phyloP scores from a whole-genome alignment of 192 early-diverging fungal genomes.

The Mortierella hygrophila region DNA sequence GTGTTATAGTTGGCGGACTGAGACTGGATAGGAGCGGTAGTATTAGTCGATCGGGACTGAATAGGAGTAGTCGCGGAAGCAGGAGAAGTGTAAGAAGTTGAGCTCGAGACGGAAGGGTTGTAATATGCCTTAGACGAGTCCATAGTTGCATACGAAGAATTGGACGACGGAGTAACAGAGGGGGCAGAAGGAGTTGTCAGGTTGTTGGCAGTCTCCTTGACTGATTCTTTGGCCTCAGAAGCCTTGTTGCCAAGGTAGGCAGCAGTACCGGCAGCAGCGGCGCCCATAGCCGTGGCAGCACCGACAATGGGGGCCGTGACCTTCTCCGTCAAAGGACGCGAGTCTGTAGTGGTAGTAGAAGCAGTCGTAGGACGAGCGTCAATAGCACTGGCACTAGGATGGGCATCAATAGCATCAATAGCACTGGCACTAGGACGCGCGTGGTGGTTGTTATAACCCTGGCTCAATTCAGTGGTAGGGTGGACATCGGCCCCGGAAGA shows the following conservation, averaged over 20 bases:
- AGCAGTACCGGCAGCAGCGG: constrained; percentile 13
- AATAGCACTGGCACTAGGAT: neutral
- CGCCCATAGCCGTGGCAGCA: constrained; percentile 4
- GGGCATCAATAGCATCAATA: neutral
- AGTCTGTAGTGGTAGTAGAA: neutral
- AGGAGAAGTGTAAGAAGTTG: neutral
- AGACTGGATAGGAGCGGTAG: neutral
- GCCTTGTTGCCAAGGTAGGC: constrained; percentile 11
- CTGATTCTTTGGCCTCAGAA: neutral
- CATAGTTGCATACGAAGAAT: neutral
- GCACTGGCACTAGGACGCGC: neutral
- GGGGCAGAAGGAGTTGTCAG: neutral
- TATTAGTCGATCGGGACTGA: too few relatives aligned
- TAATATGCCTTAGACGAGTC: neutral
- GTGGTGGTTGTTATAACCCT: constrained; percentile 6
- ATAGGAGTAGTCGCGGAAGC: neutral
- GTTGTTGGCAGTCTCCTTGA: neutral
- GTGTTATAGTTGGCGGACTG: too few relatives aligned
- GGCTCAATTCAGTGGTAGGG: constrained; percentile 9
- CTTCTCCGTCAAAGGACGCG: constrained; percentile 4
- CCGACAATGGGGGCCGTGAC: constrained; percentile 6
- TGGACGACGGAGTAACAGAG: neutral
- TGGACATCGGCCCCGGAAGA: constrained; percentile 17
- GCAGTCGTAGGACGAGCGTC: neutral
- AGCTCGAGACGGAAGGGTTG: neutral